Evolutionary conservation across 306 rosid species (phyloP).

Genomic region (Phaseolus lunatus): DNA sequence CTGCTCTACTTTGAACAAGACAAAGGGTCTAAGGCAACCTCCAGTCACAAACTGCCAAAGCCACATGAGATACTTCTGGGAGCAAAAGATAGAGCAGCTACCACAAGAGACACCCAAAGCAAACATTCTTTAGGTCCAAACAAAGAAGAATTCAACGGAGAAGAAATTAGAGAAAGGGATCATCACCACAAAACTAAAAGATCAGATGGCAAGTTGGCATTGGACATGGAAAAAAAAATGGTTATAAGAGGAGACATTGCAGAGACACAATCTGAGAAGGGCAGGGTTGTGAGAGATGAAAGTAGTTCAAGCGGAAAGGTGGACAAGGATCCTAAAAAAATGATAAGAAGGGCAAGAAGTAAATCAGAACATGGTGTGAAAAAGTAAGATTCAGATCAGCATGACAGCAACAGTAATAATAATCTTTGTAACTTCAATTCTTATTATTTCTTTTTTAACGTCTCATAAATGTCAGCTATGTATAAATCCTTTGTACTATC

Average conservation of each 20-base stretch:
- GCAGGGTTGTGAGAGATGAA: conserved; percentile 51
- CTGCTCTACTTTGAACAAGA: conserved; percentile 88
- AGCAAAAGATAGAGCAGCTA: conserved; percentile 55
- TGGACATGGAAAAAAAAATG: conserved; percentile 57
- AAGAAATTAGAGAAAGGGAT: conserved; percentile 56
- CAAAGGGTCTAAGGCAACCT: conserved; percentile 55
- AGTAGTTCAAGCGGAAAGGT: conserved; percentile 54
- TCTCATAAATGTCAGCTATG: conserved; percentile 47
- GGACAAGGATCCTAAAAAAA: conserved; percentile 67
- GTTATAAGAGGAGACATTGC: conserved; percentile 56
- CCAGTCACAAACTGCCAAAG: conserved; percentile 47
- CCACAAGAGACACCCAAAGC: conserved; percentile 50
- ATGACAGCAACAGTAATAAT: not conserved
- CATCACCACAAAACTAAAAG: conserved; percentile 53
- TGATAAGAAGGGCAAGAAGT: conserved; percentile 65
- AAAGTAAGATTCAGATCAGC: conserved; percentile 56
- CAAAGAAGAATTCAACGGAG: conserved; percentile 54
- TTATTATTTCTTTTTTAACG: conserved; percentile 41
- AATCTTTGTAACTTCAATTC: conserved; percentile 47
- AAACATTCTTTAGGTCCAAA: conserved; percentile 56
- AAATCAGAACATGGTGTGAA: conserved; percentile 67
- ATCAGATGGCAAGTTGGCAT: conserved; percentile 58
- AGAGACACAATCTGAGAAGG: conserved; percentile 53
- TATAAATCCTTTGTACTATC: conserved; percentile 46
- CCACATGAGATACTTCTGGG: conserved; percentile 61